Conservation (phyloP, 495 filamentous ascomycete genomes). For the Aspergillus sclerotioniger region DNA sequence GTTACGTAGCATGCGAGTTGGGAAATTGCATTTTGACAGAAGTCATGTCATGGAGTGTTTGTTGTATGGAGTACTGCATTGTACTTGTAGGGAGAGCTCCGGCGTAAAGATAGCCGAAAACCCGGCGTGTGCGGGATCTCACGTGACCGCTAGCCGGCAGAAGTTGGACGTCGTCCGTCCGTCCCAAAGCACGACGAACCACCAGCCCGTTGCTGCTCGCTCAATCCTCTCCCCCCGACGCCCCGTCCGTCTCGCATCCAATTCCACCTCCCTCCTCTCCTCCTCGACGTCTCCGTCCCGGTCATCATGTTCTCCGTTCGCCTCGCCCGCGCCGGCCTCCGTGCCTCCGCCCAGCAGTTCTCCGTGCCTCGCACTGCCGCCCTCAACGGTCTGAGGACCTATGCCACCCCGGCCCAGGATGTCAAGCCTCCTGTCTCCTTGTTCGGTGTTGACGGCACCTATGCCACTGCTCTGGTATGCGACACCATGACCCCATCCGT, state of each 20-base stretch:
- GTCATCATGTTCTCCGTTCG: constrained; percentile 45
- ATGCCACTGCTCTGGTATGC: constrained; percentile 95
- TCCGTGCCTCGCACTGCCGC: constrained; percentile 45
- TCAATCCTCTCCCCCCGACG: constrained; percentile 24
- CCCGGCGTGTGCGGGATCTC: constrained; percentile 29
- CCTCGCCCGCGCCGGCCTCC: constrained; percentile 49
- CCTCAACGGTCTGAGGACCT: constrained; percentile 58
- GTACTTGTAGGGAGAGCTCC: too few species aligned
- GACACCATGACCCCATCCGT: constrained; percentile 9
- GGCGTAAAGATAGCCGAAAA: constrained; percentile 23
- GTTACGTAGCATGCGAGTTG: constrained; percentile 14
- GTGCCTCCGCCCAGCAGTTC: constrained; percentile 48
- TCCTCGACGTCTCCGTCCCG: constrained; percentile 28
- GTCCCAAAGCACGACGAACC: constrained; percentile 17
- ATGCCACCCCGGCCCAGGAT: constrained; percentile 70
- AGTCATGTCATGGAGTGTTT: not conserved
- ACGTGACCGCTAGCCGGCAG: constrained; percentile 42
- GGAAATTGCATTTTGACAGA: not conserved
- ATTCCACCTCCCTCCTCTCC: constrained; percentile 15
- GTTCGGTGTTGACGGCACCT: constrained; percentile 95
- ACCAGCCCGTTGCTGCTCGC: constrained; percentile 4
- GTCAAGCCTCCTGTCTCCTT: constrained; percentile 84
- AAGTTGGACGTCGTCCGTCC: constrained; percentile 39
- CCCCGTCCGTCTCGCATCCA: constrained; percentile 30
- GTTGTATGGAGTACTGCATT: too few species aligned